Percentiles rank a stretch among this genome's conserved stretches.
These are phyloP conservation scores for Ocimum tenuiflorum DNA, from an alignment of 257 asterid genomes.

Conservation along the genomic window DNA sequence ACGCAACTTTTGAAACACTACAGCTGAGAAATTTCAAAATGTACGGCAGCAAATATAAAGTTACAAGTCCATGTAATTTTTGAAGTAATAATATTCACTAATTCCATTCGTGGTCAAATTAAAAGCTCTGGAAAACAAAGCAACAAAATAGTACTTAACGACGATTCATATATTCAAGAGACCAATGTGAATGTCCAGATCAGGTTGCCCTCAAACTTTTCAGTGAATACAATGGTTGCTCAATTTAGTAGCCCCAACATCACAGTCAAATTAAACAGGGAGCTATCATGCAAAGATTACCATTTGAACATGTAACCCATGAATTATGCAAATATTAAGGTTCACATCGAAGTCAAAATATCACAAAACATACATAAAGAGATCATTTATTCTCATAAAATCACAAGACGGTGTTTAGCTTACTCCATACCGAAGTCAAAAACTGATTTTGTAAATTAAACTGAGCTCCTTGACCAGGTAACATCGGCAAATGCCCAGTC, in stretches of 20 bases:
- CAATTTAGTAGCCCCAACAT: neutral
- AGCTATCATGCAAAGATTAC: constrained; percentile 2
- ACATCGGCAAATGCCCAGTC: constrained; percentile 67
- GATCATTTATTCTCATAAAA: neutral
- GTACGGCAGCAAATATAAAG: neutral
- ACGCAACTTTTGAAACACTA: constrained; percentile 10
- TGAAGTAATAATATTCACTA: neutral
- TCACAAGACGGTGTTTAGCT: neutral
- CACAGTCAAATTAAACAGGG: neutral
- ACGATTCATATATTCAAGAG: constrained; percentile 3
- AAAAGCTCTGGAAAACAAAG: neutral
- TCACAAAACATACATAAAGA: neutral
- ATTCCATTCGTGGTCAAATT: neutral
- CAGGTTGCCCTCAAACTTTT: neutral
- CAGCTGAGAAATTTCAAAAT: neutral
- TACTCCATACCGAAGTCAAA: constrained; percentile 56
- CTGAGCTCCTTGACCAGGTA: constrained; percentile 76
- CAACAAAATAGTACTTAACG: neutral
- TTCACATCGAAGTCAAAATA: neutral
- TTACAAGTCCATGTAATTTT: neutral
- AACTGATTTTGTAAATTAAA: constrained; percentile 66
- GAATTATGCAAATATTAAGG: neutral
- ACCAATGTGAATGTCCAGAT: neutral
- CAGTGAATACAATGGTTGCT: neutral
- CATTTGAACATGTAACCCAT: neutral